Conservation (phyloP, 441 rosid species). For the Monsonia emarginata region DNA sequence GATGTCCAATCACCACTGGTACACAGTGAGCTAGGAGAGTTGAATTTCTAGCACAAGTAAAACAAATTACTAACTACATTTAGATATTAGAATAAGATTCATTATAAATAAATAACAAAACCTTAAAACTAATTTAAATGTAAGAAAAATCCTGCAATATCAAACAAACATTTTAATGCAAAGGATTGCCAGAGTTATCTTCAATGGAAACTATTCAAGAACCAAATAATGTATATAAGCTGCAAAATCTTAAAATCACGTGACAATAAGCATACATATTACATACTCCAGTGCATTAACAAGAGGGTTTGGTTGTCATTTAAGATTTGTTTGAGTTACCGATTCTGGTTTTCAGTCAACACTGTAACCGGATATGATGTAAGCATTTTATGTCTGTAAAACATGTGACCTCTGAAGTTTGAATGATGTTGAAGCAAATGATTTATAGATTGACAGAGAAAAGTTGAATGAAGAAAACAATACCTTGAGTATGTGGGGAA, state of each 20-base stretch:
- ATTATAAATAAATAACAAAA: background rate
- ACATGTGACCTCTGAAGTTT: background rate
- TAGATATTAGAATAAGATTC: conserved; percentile 3
- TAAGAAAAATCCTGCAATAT: background rate
- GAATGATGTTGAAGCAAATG: background rate
- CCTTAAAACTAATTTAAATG: conserved; percentile 16
- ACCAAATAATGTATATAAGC: background rate
- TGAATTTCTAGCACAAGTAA: conserved; percentile 60
- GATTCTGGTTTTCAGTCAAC: background rate
- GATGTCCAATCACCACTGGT: conserved; percentile 76
- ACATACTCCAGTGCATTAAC: conserved; percentile 8
- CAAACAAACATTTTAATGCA: background rate
- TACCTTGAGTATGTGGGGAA: conserved; percentile 71
- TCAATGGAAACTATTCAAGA: conserved; percentile 6
- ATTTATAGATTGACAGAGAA: background rate
- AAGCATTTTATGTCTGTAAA: background rate
- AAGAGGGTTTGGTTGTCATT: background rate
- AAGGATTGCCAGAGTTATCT: background rate
- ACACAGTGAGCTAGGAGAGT: conserved; percentile 72
- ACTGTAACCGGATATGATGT: background rate
- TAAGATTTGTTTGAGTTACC: conserved; percentile 1
- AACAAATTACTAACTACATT: background rate
- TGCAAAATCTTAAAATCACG: conserved; percentile 7
- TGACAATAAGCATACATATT: background rate
- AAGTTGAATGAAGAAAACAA: conserved; percentile 10